phyloP scores from a whole-genome alignment of 2,329 filamentous ascomycete genomes.

The Fusarium aywerte region DNA sequence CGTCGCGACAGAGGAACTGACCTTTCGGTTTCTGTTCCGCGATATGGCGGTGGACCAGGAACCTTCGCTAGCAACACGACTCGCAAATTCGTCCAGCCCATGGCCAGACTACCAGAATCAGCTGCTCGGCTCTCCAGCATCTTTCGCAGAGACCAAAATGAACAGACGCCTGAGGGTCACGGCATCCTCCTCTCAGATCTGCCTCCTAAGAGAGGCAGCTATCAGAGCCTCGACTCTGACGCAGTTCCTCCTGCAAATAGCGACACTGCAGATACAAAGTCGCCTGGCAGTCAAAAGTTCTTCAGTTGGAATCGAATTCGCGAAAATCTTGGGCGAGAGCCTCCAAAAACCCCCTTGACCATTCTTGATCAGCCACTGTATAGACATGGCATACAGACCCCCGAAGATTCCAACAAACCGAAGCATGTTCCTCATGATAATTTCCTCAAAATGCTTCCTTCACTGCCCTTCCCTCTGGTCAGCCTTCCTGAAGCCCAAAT shows the following conservation, averaged over 20 bases:
- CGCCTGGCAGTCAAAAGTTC: neutral
- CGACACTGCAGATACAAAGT: neutral
- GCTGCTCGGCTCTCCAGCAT: conserved; percentile 44
- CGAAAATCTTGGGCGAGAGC: conserved; percentile 39
- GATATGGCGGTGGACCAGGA: conserved; percentile 16
- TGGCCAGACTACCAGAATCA: conserved; percentile 39
- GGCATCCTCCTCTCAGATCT: conserved; percentile 39
- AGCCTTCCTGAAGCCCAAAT: conserved; percentile 53
- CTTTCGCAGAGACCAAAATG: conserved; percentile 37
- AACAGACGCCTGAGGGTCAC: conserved; percentile 9
- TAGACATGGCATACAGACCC: conserved; percentile 24
- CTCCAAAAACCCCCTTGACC: conserved; percentile 37
- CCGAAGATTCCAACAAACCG: conserved; percentile 10
- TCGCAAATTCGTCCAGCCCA: conserved; percentile 33
- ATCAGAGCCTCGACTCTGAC: conserved; percentile 49
- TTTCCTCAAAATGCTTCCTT: conserved; percentile 41
- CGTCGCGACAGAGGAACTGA: conserved; percentile 41
- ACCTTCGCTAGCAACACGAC: conserved; percentile 41
- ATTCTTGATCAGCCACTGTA: conserved; percentile 44
- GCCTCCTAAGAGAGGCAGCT: conserved; percentile 44
- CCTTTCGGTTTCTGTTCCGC: conserved; percentile 39
- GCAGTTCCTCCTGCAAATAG: neutral
- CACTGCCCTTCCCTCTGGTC: conserved; percentile 52
- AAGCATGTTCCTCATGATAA: conserved; percentile 40
- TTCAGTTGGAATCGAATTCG: conserved; percentile 46